These are phyloP conservation scores for Termitomyces sp. DNA, from an alignment of 768 basidiomycete genomes.

Conservation along the genomic window DNA sequence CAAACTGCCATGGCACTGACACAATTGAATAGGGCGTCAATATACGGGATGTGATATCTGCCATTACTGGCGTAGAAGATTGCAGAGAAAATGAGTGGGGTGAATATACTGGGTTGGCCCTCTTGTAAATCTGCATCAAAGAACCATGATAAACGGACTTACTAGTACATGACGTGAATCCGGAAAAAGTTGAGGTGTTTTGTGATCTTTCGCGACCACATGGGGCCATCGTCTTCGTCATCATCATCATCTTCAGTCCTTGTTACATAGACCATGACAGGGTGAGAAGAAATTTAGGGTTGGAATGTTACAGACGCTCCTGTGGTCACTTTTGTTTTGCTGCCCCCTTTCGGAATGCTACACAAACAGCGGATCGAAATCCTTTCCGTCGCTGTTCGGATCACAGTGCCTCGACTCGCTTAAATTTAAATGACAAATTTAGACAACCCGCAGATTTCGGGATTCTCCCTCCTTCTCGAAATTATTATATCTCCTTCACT, in stretches of 20 bases:
- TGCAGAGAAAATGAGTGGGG: conserved; percentile 72
- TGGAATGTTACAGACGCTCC: not conserved
- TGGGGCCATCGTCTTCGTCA: conserved; percentile 6
- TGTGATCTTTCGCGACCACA: conserved; percentile 26
- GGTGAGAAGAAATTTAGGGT: not conserved
- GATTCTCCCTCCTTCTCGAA: not conserved
- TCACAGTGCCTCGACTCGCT: not conserved
- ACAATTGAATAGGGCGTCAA: conserved; percentile 75
- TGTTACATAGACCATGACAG: not conserved
- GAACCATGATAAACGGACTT: conserved; percentile 18
- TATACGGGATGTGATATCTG: conserved; percentile 58
- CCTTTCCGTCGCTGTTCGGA: not conserved
- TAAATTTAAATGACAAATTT: no score
- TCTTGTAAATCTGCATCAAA: conserved; percentile 7
- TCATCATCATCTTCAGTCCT: conserved; percentile 3
- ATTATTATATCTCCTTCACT: no score
- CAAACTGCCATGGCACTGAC: conserved; percentile 77
- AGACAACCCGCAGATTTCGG: not conserved
- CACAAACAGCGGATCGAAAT: not conserved
- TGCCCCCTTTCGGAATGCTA: not conserved
- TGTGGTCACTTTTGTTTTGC: not conserved
- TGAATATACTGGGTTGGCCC: conserved; percentile 51
- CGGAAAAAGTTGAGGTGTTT: conserved; percentile 65
- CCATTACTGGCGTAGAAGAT: conserved; percentile 87
- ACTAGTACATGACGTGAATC: conserved; percentile 60